Conservation (phyloP, 345 rosid species). For the Boechera retrofracta region DNA sequence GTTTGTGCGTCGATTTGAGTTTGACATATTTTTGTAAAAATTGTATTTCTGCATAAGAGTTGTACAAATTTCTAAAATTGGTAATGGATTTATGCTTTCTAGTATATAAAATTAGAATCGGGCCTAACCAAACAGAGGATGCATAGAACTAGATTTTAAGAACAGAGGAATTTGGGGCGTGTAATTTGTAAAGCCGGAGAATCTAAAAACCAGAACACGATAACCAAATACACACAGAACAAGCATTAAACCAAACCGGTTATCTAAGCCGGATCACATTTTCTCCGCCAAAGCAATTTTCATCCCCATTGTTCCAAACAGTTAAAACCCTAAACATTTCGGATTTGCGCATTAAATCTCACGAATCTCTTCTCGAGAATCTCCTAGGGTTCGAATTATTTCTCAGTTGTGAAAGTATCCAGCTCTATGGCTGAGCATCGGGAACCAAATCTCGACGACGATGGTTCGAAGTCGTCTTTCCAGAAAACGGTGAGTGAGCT, state of each 20-base stretch:
- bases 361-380: neutral
- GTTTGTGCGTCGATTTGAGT: conserved; percentile 8
- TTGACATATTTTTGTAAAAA: neutral
- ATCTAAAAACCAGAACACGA: neutral
- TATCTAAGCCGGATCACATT: conserved; percentile 7
- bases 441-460: neutral
- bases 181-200: neutral
- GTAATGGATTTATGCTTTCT: neutral
- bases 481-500: conserved; percentile 35
- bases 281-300: conserved; percentile 28
- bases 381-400: too few species aligned
- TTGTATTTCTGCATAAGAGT: neutral
- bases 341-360: neutral
- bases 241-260: conserved; percentile 8
- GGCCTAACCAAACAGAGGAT: neutral
- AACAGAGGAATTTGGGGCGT: too few species aligned
- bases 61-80: neutral
- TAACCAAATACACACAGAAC: neutral
- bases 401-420: neutral
- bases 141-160: neutral
- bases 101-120: neutral
- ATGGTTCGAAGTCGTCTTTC: conserved; percentile 17
- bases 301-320: neutral
- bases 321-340: conserved; percentile 29
- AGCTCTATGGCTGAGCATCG: conserved; percentile 24